Evolutionary conservation across 352 stramenopile species (phyloP).

Genomic region (Pseudoperonospora humuli): DNA sequence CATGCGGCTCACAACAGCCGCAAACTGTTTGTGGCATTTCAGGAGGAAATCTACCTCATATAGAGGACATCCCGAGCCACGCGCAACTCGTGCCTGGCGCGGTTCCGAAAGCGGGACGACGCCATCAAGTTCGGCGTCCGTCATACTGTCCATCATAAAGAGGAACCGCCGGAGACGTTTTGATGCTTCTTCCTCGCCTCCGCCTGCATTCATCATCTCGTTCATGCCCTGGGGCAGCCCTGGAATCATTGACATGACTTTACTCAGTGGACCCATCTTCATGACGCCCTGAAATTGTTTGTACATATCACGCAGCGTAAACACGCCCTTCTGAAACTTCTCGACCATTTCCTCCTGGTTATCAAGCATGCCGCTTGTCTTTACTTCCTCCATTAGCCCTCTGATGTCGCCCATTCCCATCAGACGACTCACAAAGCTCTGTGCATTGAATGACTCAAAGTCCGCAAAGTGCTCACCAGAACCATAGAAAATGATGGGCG

Average conservation of each 20-base stretch:
- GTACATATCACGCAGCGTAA: slow-evolving; percentile 98
- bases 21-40: slow-evolving; percentile 94
- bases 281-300: slow-evolving; percentile 97
- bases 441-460: slow-evolving; percentile 96
- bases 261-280: slow-evolving; percentile 96
- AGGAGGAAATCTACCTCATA: slow-evolving; percentile 91
- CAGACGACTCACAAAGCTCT: slow-evolving; percentile 97
- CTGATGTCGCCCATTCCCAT: slow-evolving; percentile 97
- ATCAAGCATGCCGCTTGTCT: slow-evolving; percentile 84
- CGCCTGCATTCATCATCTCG: slow-evolving; percentile 87
- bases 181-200: slow-evolving; percentile 88
- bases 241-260: slow-evolving; percentile 99
- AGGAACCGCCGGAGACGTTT: slow-evolving; percentile 95
- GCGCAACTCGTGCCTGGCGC: slow-evolving; percentile 83
- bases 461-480: slow-evolving; percentile 97
- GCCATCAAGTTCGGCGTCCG: slow-evolving; percentile 93
- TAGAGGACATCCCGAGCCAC: slow-evolving; percentile 84
- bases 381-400: slow-evolving; percentile 94
- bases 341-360: slow-evolving; percentile 95
- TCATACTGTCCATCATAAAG: slow-evolving; percentile 99
- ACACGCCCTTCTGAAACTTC: slow-evolving; percentile 93
- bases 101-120: slow-evolving; percentile 59
- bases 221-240: slow-evolving; percentile 88
- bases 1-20: slow-evolving; percentile 93
- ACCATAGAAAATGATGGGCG: slow-evolving; percentile 98